phyloP scores from a whole-genome alignment of 2,329 filamentous ascomycete genomes.

The Exutisphaerella laricina region DNA sequence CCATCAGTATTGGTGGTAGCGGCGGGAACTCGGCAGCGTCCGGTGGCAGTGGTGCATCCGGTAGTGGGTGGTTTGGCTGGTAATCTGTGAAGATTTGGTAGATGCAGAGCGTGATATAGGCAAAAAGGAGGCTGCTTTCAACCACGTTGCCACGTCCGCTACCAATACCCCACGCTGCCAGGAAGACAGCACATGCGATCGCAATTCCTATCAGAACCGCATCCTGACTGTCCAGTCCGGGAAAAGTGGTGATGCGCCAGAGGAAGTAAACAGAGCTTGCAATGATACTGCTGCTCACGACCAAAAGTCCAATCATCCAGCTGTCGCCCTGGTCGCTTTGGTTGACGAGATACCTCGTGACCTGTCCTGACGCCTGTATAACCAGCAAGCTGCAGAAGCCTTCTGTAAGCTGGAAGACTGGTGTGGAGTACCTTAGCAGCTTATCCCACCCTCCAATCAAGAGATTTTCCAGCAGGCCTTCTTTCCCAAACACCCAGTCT shows the following conservation, averaged over 20 bases:
- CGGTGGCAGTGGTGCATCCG: constrained; percentile 53
- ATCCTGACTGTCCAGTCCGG: constrained; percentile 86
- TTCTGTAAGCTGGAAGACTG: constrained; percentile 88
- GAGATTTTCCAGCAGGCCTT: constrained; percentile 72
- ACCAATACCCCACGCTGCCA: constrained; percentile 89
- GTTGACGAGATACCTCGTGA: constrained; percentile 93
- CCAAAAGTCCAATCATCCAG: constrained; percentile 90
- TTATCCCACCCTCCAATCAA: constrained; percentile 87
- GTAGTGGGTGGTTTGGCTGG: constrained; percentile 59
- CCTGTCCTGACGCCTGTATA: constrained; percentile 90
- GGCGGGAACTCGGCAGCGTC: constrained; percentile 72
- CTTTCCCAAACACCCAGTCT: constrained; percentile 84
- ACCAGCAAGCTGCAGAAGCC: constrained; percentile 95
- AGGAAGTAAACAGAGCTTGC: constrained; percentile 94
- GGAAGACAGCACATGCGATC: constrained; percentile 85
- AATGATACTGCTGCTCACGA: constrained; percentile 84
- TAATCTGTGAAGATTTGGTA: constrained; percentile 99
- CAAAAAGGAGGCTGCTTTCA: constrained; percentile 90
- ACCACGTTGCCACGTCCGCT: constrained; percentile 92
- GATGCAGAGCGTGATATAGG: constrained; percentile 95
- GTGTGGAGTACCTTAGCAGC: constrained; percentile 80
- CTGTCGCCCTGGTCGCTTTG: constrained; percentile 80
- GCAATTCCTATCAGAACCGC: constrained; percentile 88
- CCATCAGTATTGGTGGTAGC: constrained; percentile 97
- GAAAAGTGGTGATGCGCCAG: constrained; percentile 90